Percentiles rank a stretch among this genome's conserved stretches.
Conservation (phyloP, 2,329 filamentous ascomycete species). For the Parafenestella ontariensis region DNA sequence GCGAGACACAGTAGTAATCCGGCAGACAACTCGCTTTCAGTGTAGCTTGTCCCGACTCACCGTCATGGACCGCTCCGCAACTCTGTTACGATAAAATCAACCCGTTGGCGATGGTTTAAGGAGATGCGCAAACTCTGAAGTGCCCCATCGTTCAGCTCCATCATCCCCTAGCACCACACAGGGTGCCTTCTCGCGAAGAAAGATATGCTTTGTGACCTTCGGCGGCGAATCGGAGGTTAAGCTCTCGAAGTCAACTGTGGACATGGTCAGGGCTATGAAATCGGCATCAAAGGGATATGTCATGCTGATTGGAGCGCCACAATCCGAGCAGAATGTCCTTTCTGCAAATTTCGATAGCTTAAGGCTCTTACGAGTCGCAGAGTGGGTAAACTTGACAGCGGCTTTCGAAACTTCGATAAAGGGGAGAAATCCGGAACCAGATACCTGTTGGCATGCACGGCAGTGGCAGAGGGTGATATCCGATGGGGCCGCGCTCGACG, state of each 20-base stretch:
- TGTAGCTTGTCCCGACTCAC: neutral
- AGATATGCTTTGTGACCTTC: constrained; percentile 53
- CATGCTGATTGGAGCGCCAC: constrained; percentile 58
- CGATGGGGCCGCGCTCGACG: constrained; percentile 44
- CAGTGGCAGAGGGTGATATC: constrained; percentile 56
- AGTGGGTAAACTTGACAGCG: constrained; percentile 45
- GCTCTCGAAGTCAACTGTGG: constrained; percentile 53
- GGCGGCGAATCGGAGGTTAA: constrained; percentile 38
- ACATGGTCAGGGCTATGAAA: constrained; percentile 46
- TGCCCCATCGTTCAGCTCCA: constrained; percentile 33
- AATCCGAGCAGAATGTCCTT: constrained; percentile 55
- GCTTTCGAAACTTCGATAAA: constrained; percentile 50
- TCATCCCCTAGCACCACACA: constrained; percentile 41
- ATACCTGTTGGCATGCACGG: constrained; percentile 57
- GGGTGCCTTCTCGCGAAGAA: constrained; percentile 49
- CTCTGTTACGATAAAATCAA: neutral
- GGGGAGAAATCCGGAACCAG: constrained; percentile 55
- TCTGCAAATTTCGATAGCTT: constrained; percentile 52
- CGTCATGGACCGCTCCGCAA: neutral
- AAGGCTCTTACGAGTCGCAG: constrained; percentile 40
- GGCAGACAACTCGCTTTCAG: neutral
- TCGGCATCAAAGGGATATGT: constrained; percentile 44
- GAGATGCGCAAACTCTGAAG: constrained; percentile 24
- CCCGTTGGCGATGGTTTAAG: constrained; percentile 1
- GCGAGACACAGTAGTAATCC: no score